These are phyloP conservation scores for Cercospora sojina DNA, from an alignment of 2,329 filamentous ascomycete genomes.

Conservation along the genomic window DNA sequence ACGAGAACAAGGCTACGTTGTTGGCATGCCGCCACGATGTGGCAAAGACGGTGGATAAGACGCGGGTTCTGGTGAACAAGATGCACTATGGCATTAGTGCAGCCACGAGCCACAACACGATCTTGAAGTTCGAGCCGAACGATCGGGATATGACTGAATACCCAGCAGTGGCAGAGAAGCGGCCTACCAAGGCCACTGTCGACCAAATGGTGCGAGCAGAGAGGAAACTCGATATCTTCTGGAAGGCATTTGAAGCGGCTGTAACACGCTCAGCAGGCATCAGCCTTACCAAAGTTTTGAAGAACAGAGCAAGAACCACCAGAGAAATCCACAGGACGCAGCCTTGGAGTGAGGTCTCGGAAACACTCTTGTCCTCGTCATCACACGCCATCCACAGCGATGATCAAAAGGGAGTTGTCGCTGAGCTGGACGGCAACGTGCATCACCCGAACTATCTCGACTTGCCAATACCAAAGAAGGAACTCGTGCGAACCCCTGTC, in stretches of 20 bases:
- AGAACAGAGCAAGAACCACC: conserved; percentile 28
- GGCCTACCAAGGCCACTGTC: conserved; percentile 48
- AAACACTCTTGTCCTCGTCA: neutral
- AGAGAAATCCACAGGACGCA: conserved; percentile 51
- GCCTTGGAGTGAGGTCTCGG: conserved; percentile 47
- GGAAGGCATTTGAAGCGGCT: conserved; percentile 35
- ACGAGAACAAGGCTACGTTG: conserved; percentile 14
- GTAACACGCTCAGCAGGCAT: conserved; percentile 19
- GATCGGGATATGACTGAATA: conserved; percentile 46
- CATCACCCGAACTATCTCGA: conserved; percentile 12
- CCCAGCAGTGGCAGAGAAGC: conserved; percentile 47
- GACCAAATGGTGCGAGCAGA: conserved; percentile 51
- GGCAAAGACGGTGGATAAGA: conserved; percentile 6
- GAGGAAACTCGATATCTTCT: conserved; percentile 50
- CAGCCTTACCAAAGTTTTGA: conserved; percentile 32
- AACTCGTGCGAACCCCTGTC: conserved; percentile 11
- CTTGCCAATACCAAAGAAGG: conserved; percentile 12
- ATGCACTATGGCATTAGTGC: conserved; percentile 8
- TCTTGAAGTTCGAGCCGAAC: conserved; percentile 16
- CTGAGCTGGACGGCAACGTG: conserved; percentile 22
- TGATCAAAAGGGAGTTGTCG: conserved; percentile 1
- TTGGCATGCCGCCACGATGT: conserved; percentile 1
- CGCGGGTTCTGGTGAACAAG: conserved; percentile 8
- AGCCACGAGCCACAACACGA: neutral
- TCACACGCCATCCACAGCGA: neutral